Evolutionary conservation across 2,329 filamentous ascomycete genomes (phyloP), one percentile per base, ranked within the genome.

Genomic region (Coccinonectria pachysandricola): DNA sequence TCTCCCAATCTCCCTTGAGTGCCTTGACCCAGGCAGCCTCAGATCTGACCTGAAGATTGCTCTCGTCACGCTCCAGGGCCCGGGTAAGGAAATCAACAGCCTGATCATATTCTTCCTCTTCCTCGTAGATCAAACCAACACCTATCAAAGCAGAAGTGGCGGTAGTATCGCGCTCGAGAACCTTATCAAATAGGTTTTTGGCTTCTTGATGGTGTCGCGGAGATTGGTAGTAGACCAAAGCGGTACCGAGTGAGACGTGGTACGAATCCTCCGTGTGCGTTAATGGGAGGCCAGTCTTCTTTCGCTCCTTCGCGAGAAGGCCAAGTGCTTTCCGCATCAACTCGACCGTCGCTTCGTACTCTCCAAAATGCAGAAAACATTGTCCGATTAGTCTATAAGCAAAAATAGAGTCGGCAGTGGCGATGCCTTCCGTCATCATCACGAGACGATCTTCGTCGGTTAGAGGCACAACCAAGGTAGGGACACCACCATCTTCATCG

Each of bases 21-120:
- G 86, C 83, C 47, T 81, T 84, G 36, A 91, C 86, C 91, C 91
- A 98, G 2, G 86, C 88, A 11, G 85, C 75, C 54, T 98, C 92
- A 10, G 81, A 79, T 29, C 75, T 78, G 21, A 98, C 79, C 15
- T 77, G 79, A 12, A 86, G 62, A 40, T 95, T 94, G 8, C 63
- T 61, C 3, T 67, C 60, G 46, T 94, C 84, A 13, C 81, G 72
- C 37, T 75, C 52, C 14, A 92, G 53, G 2, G 91, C 91, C 36
- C 83, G 72, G 19, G 68, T 69, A 8, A 98, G 59, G 45, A 93
- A 95, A 15, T 79, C 71, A 19, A 87, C 75, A 0, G 92, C 91
- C 44, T 84, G 69, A 23, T 71, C 65, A 44, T 83, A 95, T 36
- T 96, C 81, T 45, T 94, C 80, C 39, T 94, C 86, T 43, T 96